Evolutionary conservation across 1,284 basidiomycete genomes (phyloP).

Genomic region (Puccinia horiana): DNA sequence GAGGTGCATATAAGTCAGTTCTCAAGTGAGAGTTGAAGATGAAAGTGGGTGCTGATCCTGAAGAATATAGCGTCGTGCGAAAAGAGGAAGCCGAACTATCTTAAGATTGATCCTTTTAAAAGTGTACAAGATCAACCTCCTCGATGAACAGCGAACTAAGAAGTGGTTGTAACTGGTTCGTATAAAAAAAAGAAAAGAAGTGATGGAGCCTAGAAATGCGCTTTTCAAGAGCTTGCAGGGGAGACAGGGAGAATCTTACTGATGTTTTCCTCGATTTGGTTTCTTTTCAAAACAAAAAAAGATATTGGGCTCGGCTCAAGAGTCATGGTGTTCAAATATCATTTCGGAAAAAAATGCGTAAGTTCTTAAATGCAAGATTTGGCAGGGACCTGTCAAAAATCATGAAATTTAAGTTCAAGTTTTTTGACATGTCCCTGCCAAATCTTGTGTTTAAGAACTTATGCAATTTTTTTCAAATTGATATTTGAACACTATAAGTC

Average conservation of each 20-base stretch:
- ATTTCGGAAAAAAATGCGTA: too few relatives aligned
- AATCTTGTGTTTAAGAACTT: too few relatives aligned
- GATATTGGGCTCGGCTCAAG: not conserved
- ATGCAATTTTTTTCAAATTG: too few relatives aligned
- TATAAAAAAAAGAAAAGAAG: not conserved
- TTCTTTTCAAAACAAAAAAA: not conserved
- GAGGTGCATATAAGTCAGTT: slow-evolving; percentile 19
- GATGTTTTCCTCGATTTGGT: not conserved
- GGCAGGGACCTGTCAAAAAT: too few relatives aligned
- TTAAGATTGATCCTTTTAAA: not conserved
- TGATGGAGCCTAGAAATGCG: not conserved
- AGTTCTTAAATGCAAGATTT: too few relatives aligned
- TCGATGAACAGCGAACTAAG: not conserved
- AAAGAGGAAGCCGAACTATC: slow-evolving; percentile 13
- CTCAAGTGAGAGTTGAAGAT: slow-evolving; percentile 9
- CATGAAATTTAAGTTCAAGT: too few relatives aligned
- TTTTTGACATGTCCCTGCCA: too few relatives aligned
- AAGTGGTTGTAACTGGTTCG: not conserved
- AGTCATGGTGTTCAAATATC: too few relatives aligned
- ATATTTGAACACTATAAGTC: too few relatives aligned
- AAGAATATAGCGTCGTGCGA: not conserved
- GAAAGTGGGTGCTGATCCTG: not conserved
- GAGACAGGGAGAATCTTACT: not conserved
- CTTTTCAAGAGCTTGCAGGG: not conserved
- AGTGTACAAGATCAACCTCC: not conserved